Base-by-base conservation (phyloP, 176 grass and related monocot genomes). In the Carex littledalei region DNA sequence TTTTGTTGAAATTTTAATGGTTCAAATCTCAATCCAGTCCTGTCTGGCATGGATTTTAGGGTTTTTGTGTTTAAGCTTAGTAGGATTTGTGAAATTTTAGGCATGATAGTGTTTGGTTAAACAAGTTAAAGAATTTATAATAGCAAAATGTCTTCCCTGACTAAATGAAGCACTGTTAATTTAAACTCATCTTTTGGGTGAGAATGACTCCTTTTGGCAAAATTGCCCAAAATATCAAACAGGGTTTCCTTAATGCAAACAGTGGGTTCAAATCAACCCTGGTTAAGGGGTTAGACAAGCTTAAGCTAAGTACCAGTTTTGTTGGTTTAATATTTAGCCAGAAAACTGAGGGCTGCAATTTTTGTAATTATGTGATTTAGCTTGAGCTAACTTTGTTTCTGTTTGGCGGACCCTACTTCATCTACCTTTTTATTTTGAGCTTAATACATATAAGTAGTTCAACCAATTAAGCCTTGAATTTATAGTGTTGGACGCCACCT, bases 321-420 rank as follows among this genome's bases (percentile, higher is more conserved):
- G 37, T 20, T 32, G 21, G 50, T 56, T 56, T 18, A 29, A 56
- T 56, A 57, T 31, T 9, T 56, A 57, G 24, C 7, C 41, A 57
- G 50, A 78, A 31, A 57, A 31, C 5, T 56, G 22, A 78, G 53
- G 8, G 13, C 12, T 34, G 50, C 52, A 56, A 78, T 57, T 57
- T 52, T 57, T 78, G 49, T 31, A 32, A 57, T 78, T 76, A 55
- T 32, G 14, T 78, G 50, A 3, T 31, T 56, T 55, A 1, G 50
- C 22, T 57, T 57, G 26, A 26, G 10, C 14, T 34, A 17, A 17
- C 74, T 56, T 57, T 84, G 74, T 60, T 79, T 5, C 79, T 15
- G 18, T 81, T 37, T 87, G 45, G n/a, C 21, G 16, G 81, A 35
- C 87, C 74, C 67, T 77, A 84, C 79, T 84, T 41, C 70, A 43